Evolutionary conservation across 345 rosid species (phyloP).

Genomic region (Eucalyptus virginea): DNA sequence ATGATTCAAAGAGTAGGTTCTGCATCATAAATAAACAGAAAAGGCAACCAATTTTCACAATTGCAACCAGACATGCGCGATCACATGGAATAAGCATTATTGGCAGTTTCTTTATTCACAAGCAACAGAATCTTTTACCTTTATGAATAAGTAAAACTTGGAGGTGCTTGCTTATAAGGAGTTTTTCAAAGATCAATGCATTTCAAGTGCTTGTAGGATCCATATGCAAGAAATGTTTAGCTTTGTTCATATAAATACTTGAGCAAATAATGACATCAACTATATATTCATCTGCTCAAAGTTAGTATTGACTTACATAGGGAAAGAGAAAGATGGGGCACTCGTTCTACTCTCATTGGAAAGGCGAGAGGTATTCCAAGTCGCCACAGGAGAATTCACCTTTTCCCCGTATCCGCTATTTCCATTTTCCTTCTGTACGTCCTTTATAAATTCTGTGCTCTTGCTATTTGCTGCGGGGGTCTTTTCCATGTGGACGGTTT

Average conservation of each 20-base stretch:
- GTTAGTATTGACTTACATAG: conserved; percentile 26
- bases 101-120: neutral
- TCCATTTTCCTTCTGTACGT: neutral
- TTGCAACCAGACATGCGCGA: neutral
- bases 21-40: neutral
- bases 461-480: neutral
- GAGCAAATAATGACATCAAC: neutral
- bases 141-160: neutral
- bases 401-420: neutral
- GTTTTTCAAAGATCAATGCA: neutral
- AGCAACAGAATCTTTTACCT: neutral
- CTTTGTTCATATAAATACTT: neutral
- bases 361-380: conserved; percentile 19
- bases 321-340: conserved; percentile 34
- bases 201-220: neutral
- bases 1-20: neutral
- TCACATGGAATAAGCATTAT: neutral
- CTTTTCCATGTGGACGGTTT: neutral
- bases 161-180: neutral
- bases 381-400: neutral
- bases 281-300: neutral
- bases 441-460: neutral
- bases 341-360: conserved; percentile 35
- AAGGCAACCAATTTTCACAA: neutral
- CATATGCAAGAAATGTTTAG: neutral